These are phyloP conservation scores for Cetraspora pellucida DNA, from an alignment of 192 early-diverging fungal genomes.

Conservation along the genomic window DNA sequence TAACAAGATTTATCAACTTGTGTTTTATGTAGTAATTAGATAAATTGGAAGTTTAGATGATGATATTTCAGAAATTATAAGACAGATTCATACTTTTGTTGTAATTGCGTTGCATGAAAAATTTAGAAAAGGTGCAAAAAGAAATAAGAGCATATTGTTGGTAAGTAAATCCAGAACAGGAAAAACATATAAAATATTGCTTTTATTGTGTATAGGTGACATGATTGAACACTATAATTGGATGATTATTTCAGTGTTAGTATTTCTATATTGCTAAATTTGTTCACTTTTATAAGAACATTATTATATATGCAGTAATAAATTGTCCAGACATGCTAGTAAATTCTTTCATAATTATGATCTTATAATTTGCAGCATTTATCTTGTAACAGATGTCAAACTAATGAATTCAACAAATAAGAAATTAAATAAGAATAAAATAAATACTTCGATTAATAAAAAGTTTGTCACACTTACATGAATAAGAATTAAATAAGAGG, in stretches of 20 bases:
- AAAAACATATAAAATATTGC: conserved; percentile 52
- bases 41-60: conserved; percentile 46
- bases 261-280: not conserved
- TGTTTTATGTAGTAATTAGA: not conserved
- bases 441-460: too few relatives aligned
- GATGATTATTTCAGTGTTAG: not conserved
- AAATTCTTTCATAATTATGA: too few relatives aligned
- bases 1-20: not conserved
- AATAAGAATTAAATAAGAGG: too few relatives aligned
- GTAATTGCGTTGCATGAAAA: conserved; percentile 5
- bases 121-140: not conserved
- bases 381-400: too few relatives aligned
- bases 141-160: conserved; percentile 47
- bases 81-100: conserved; percentile 35
- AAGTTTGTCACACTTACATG: too few relatives aligned
- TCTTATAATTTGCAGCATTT: too few relatives aligned
- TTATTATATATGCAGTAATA: conserved; percentile 47
- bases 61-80: conserved; percentile 36
- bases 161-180: conserved; percentile 56
- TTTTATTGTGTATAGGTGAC: conserved; percentile 47
- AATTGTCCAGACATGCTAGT: conserved; percentile 58
- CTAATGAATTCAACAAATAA: too few relatives aligned
- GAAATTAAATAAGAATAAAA: too few relatives aligned
- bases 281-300: not conserved
- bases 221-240: not conserved